phyloP scores from a whole-genome alignment of 345 rosid genomes.

The Citrus cavaleriei region DNA sequence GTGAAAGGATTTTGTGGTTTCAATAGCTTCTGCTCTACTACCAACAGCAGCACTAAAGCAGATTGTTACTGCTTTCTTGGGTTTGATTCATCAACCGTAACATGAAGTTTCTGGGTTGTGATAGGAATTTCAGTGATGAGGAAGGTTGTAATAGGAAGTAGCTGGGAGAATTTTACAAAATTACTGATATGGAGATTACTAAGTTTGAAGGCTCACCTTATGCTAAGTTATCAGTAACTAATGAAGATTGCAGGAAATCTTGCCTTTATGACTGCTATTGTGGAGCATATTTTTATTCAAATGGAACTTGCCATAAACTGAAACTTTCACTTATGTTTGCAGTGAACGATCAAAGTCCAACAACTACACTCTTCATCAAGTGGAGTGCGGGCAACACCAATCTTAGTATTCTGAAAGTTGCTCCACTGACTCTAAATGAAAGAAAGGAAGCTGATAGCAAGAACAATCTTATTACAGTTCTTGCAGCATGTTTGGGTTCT shows the following conservation, averaged over 20 bases:
- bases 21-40: constrained; percentile 16
- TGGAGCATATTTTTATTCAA: too few species aligned
- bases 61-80: constrained; percentile 18
- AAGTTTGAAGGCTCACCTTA: background rate
- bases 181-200: background rate
- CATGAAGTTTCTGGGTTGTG: background rate
- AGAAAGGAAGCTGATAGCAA: background rate
- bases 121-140: background rate
- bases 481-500: constrained; percentile 7
- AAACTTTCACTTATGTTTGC: background rate
- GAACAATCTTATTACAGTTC: background rate
- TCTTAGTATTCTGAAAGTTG: background rate
- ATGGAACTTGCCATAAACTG: too few species aligned
- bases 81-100: background rate
- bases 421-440: too few species aligned
- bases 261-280: too few species aligned
- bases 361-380: too few species aligned
- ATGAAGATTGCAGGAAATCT: constrained; percentile 2
- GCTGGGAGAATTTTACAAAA: background rate
- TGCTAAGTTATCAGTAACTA: background rate
- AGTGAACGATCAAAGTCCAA: background rate
- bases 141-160: too few species aligned
- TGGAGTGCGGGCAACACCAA: background rate
- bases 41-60: background rate
- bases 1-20: constrained; percentile 9